Base-by-base conservation (phyloP, 176 grass and related monocot species). In the Phoenix dactylifera region DNA sequence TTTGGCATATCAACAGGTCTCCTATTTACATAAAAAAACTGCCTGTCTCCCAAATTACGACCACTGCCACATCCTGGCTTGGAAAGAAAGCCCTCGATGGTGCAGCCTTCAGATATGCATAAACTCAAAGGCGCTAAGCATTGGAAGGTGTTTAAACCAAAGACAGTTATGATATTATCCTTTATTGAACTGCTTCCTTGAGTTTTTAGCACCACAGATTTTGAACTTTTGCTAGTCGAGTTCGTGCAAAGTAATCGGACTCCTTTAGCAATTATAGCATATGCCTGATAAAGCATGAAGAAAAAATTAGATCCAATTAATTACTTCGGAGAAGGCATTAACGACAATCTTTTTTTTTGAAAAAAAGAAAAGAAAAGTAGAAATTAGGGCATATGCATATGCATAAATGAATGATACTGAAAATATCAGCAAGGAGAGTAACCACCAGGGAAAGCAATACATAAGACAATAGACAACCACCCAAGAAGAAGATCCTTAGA, bases 1-100 rank as follows among this genome's bases (percentile, higher is more conserved):
- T 97, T 97, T 39, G 92, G 87, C 77, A 97, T 82, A 68, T 97
- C 87, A 29, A 97, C 76, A 67, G 92, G 92, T 82, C 92, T 78
- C 24, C 82, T 82, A 77, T 91, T 97, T 58, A 91, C 80, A 88
- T 82, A 97, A 70, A 97, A 97, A 69, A 85, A 91, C 54, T 91
- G 92, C 30, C 84, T 82, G 68, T 97, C 87, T 55, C 83, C 86
- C 50, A 82, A 88, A 77, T 69, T 85, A 54, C 84, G 87, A 32
- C 92, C 87, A 28, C 58, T 85, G 44, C 92, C 92, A 67, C 83
- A 75, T 61, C 78, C 83, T 58, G 86, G 72, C 70, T 97, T 97
- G 23, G 87, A 97, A 69, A 97, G 77, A 72, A 85, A 91, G 15
- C 92, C 92, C 80, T 97, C 84, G 63, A 91, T 66, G 35, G 59